Evolutionary conservation across 1,284 basidiomycete species (phyloP).

Genomic region (Termitomyces sp.): DNA sequence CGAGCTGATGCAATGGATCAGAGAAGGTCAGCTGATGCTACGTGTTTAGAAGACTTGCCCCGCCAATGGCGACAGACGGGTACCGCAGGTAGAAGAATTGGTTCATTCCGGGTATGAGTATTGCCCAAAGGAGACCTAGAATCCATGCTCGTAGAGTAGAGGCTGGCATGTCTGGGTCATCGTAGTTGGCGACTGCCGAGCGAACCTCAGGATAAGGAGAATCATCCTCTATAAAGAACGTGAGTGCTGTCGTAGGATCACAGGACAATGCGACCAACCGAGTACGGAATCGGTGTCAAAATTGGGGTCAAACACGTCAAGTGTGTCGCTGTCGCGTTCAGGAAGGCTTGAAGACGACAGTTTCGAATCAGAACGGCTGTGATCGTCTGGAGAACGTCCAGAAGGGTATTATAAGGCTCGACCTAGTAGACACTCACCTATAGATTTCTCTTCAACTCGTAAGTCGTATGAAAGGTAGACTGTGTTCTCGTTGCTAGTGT

Average conservation of each 20-base stretch:
- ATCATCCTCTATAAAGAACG: constrained; percentile 16
- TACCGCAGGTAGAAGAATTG: constrained; percentile 54
- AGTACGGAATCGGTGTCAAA: constrained; percentile 28
- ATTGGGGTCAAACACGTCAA: constrained; percentile 31
- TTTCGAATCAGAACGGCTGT: constrained; percentile 18
- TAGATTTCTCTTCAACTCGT: constrained; percentile 28
- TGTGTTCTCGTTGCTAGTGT: constrained; percentile 17
- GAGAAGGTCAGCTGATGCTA: neutral
- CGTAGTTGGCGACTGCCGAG: constrained; percentile 52
- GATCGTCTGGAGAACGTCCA: constrained; percentile 11
- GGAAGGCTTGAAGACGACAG: constrained; percentile 24
- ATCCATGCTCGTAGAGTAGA: constrained; percentile 53
- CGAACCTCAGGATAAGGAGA: constrained; percentile 58
- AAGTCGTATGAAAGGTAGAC: constrained; percentile 15
- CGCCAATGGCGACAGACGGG: constrained; percentile 40
- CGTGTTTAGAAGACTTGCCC: constrained; percentile 24
- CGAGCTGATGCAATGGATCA: constrained; percentile 30
- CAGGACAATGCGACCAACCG: constrained; percentile 21
- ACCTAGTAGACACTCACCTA: constrained; percentile 18
- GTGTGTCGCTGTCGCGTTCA: constrained; percentile 24
- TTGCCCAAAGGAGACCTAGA: constrained; percentile 45
- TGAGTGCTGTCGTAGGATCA: constrained; percentile 3
- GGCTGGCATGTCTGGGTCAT: constrained; percentile 52
- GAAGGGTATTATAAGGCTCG: neutral
- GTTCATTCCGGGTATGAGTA: constrained; percentile 47